Conservation (phyloP, 768 basidiomycete species). For the Cyathus striatus region DNA sequence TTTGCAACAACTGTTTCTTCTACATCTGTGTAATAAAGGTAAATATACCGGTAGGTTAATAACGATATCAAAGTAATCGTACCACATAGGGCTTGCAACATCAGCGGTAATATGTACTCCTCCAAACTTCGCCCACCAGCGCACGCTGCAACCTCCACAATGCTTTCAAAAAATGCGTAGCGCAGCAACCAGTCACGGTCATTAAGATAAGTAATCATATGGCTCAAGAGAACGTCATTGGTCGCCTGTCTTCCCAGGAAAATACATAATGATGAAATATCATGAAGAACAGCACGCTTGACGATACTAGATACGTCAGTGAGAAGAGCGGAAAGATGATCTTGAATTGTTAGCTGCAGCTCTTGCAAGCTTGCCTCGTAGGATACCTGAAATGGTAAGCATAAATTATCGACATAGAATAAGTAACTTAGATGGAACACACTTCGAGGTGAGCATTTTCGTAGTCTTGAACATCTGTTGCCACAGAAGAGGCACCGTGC, state of each 20-base stretch:
- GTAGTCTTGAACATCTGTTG: conserved; percentile 62
- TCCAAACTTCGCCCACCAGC: conserved; percentile 89
- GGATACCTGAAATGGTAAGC: conserved; percentile 56
- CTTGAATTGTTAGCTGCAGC: conserved; percentile 79
- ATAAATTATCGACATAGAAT: background rate
- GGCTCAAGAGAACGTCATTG: conserved; percentile 90
- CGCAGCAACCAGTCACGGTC: conserved; percentile 91
- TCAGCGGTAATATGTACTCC: conserved; percentile 94
- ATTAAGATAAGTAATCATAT: conserved; percentile 83
- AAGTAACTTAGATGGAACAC: conserved; percentile 10
- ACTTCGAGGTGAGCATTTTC: conserved; percentile 84
- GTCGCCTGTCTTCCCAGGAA: conserved; percentile 92
- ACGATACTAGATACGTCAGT: conserved; percentile 88
- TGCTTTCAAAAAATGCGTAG: conserved; percentile 90
- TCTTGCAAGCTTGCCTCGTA: conserved; percentile 88
- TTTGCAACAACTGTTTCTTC: conserved; percentile 93
- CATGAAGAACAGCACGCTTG: conserved; percentile 83
- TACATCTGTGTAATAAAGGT: conserved; percentile 52
- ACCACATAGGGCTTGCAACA: conserved; percentile 96
- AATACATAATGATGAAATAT: conserved; percentile 85
- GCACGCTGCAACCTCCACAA: conserved; percentile 92
- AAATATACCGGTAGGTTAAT: conserved; percentile 4
- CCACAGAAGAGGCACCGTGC: conserved; percentile 66
- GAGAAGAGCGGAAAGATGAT: conserved; percentile 80
- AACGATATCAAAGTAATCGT: conserved; percentile 10